Conservation (phyloP, 2,329 filamentous ascomycete genomes). For the Cytospora piceae region DNA sequence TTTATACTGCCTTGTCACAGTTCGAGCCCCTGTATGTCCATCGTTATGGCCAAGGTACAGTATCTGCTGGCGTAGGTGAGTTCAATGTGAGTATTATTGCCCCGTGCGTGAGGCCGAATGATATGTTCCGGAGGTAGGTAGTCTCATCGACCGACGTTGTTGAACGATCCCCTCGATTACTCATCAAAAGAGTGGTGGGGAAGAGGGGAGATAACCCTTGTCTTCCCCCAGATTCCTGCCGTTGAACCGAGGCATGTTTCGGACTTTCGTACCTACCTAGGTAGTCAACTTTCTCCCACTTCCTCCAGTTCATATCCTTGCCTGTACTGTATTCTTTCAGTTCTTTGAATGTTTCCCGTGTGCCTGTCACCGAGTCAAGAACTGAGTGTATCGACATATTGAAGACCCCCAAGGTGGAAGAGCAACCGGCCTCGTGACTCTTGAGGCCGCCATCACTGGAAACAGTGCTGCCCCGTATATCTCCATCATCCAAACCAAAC, state of each 20-base stretch:
- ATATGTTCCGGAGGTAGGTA: no score
- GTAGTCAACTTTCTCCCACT: background rate
- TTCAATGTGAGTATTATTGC: no score
- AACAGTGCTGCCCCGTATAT: background rate
- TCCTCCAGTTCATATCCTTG: background rate
- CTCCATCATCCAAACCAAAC: background rate
- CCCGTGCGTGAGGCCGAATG: no score
- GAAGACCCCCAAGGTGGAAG: background rate
- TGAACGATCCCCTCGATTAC: background rate
- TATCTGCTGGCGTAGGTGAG: no score
- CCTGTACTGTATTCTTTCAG: background rate
- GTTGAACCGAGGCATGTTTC: background rate
- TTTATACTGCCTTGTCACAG: no score
- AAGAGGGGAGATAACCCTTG: background rate
- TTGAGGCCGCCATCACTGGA: background rate
- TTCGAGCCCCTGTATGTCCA: no score
- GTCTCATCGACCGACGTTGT: no score
- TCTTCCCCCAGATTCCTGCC: background rate
- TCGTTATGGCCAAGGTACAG: no score
- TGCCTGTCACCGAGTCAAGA: no score
- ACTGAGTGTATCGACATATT: background rate
- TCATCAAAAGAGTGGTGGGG: background rate
- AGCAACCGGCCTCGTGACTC: background rate
- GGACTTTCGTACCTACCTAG: no score
- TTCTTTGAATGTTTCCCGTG: no score